Percentiles rank a stretch among this genome's conserved stretches.
Conservation (phyloP, 345 rosid species). For the Aquilaria yunnanensis region DNA sequence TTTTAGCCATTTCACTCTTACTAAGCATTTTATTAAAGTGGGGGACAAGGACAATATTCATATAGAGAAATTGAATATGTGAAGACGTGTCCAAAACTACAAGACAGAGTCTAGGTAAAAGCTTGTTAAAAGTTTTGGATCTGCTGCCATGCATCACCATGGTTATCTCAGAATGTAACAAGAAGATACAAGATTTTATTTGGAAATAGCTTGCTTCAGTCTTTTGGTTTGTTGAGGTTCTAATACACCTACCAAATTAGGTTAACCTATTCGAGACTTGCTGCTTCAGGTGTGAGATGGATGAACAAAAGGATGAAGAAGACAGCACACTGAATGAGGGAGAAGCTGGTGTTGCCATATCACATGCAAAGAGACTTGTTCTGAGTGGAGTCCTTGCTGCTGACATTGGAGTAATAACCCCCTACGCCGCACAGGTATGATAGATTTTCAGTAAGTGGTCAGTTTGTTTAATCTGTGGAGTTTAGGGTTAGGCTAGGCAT, state of each 20-base stretch:
- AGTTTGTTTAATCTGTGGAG: constrained; percentile 1
- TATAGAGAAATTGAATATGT: too few relatives aligned
- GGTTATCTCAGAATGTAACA: too few relatives aligned
- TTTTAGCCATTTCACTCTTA: too few relatives aligned
- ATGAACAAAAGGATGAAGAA: constrained; percentile 98
- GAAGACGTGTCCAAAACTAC: too few relatives aligned
- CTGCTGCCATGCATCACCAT: too few relatives aligned
- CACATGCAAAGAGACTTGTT: constrained; percentile 82
- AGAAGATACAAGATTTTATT: not conserved
- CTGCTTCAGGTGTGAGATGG: constrained; percentile 83
- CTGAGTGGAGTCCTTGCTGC: constrained; percentile 67
- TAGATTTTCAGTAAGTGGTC: not conserved
- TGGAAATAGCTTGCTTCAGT: not conserved
- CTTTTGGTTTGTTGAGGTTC: not conserved
- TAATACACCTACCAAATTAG: not conserved
- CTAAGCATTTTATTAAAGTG: too few relatives aligned
- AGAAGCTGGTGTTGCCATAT: constrained; percentile 86
- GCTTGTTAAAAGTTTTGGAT: too few relatives aligned
- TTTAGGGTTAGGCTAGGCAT: not conserved
- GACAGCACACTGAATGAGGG: constrained; percentile 94
- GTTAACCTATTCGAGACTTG: constrained; percentile 6
- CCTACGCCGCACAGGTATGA: constrained; percentile 90
- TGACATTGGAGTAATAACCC: constrained; percentile 88
- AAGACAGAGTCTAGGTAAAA: too few relatives aligned
- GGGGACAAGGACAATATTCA: too few relatives aligned